Base-by-base conservation (phyloP, 306 rosid genomes). In the Ochetophila trinervis region DNA sequence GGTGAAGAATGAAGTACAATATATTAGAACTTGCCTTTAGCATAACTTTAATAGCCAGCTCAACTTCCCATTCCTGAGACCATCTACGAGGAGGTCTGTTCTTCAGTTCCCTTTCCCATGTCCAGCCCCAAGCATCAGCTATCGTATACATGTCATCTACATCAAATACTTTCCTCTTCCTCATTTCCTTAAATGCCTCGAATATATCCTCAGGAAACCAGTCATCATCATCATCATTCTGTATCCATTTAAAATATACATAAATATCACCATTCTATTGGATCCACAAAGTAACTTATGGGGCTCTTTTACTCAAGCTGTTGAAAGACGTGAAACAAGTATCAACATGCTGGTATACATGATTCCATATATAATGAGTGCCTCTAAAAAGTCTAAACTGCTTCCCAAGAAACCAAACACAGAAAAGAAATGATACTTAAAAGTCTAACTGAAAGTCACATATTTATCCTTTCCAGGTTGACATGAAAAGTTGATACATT, bases 101-200 rank as follows among this genome's bases (percentile, higher is more conserved):
- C 85, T 78, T 84, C 60, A 85, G 71, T 63, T 93, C 87, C 78
- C 53, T 86, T 64, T 87, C 98, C 98, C 98, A 93, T 21, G 89
- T 93, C 98, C 98, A 93, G 71, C 95, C 95, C 97, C 98, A 93
- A 59, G 83, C 97, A 81, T 93, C 95, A 61, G 97, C 95, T 57
- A 93, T 66, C 60, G 98, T 89, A 73, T 89, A 89, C 98, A 93
- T 89, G 80, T 93, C 98, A 32, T 90, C 80, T 57, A 79, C 97
- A 83, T 93, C 91, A 83, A 93, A 89, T 56, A 87, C 70, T 74
- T 74, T 81, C 71, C 97, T 86, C 48, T 86, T 71, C 75, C 97
- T 88, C 83, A 93, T 40, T 82, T 93, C 98, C 77, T 87, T 79
- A 72, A 93, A 93, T 71, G 98, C 98, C 82, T 89, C 98, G 58